A percentile compares a stretch with the other conserved stretches of the same genome.
Conservation (phyloP, 2,329 filamentous ascomycete genomes). For the Neofusicoccum kwambonambiense region DNA sequence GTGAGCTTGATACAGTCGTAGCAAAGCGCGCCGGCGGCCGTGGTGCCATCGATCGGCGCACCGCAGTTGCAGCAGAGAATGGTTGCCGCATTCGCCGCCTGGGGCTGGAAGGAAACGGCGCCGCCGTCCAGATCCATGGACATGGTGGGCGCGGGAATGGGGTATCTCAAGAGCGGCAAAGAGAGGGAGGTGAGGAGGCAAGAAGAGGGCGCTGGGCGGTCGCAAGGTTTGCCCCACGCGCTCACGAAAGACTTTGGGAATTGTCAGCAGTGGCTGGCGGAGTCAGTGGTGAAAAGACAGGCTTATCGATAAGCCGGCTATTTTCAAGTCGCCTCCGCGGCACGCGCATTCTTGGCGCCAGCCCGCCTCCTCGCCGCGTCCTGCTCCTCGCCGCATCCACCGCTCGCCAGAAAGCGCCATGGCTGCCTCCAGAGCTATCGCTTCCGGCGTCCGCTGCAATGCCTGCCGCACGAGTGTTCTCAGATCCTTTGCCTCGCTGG, state of each 20-base stretch:
- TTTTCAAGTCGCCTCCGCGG: neutral
- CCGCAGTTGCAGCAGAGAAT: conserved; percentile 99
- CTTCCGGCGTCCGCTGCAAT: conserved; percentile 28
- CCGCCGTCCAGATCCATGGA: conserved; percentile 42
- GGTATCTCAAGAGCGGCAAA: conserved; percentile 9
- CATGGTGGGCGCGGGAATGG: conserved; percentile 11
- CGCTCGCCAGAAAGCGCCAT: conserved; percentile 21
- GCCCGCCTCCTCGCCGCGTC: neutral
- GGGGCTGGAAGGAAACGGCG: conserved; percentile 40
- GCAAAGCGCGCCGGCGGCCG: conserved; percentile 79
- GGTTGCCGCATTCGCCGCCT: conserved; percentile 51
- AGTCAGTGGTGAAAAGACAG: neutral
- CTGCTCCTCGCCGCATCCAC: neutral
- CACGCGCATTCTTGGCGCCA: neutral
- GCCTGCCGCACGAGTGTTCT: conserved; percentile 22
- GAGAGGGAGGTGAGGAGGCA: neutral
- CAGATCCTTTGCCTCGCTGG: neutral
- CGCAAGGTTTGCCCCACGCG: conserved; percentile 11
- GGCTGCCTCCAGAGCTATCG: conserved; percentile 25
- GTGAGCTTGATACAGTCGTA: conserved; percentile 95
- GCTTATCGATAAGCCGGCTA: conserved; percentile 11
- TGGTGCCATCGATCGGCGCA: conserved; percentile 78
- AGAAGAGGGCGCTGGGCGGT: neutral
- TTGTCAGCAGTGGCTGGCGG: conserved; percentile 9
- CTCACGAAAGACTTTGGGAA: conserved; percentile 8